phyloP scores from a whole-genome alignment of 495 filamentous ascomycete genomes.

The Astrothelium subdiscretum region DNA sequence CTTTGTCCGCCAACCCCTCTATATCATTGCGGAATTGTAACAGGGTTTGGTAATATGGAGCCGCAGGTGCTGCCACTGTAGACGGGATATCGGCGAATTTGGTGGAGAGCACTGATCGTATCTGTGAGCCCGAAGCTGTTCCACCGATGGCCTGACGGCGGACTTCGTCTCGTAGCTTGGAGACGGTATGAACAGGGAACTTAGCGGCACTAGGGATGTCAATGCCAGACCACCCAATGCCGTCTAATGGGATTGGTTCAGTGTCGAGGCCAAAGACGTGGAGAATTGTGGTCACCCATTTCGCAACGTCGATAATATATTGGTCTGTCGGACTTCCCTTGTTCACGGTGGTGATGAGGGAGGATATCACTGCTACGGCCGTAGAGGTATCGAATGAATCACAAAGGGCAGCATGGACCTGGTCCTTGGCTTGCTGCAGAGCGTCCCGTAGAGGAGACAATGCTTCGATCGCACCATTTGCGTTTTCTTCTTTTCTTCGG shows the following conservation, averaged over 20 bases:
- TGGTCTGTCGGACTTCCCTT: conserved; percentile 34
- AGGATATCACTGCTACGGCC: conserved; percentile 62
- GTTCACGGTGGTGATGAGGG: conserved; percentile 65
- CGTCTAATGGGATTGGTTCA: conserved; percentile 18
- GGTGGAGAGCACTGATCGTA: background rate
- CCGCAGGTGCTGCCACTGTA: conserved; percentile 7
- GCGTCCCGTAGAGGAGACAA: conserved; percentile 13
- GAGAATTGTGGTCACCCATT: conserved; percentile 75
- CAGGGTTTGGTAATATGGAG: conserved; percentile 25
- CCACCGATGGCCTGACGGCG: conserved; percentile 23
- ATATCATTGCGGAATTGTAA: conserved; percentile 25
- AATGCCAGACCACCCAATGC: conserved; percentile 74
- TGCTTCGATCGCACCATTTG: conserved; percentile 2
- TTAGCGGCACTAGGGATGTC: conserved; percentile 43
- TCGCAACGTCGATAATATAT: conserved; percentile 39
- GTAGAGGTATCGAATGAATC: conserved; percentile 84
- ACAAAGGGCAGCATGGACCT: conserved; percentile 54
- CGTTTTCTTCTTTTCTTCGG: background rate
- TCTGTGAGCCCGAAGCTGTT: background rate
- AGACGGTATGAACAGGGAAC: conserved; percentile 23
- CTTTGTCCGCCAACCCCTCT: conserved; percentile 14
- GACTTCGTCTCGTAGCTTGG: conserved; percentile 25
- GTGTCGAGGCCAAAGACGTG: conserved; percentile 77
- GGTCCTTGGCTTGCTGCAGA: conserved; percentile 52
- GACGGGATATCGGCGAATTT: conserved; percentile 10